phyloP scores from a whole-genome alignment of 306 rosid genomes.

The Ceratonia siliqua region DNA sequence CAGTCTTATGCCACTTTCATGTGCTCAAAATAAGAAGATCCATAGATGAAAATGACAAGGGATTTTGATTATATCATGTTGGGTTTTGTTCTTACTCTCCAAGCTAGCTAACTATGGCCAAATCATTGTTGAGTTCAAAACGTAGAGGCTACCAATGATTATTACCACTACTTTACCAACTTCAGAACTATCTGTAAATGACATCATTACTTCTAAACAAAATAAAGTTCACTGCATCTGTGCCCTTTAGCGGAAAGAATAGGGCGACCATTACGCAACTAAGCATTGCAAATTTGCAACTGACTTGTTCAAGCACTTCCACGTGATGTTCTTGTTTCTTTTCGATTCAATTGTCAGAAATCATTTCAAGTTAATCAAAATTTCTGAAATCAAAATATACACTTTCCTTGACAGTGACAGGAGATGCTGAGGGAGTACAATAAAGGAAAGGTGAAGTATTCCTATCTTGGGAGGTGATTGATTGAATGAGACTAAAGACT shows the following conservation, averaged over 20 bases:
- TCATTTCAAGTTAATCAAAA: not conserved
- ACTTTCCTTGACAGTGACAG: constrained; percentile 62
- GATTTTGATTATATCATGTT: constrained; percentile 37
- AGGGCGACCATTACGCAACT: constrained; percentile 13
- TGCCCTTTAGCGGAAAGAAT: constrained; percentile 8
- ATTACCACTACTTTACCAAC: constrained; percentile 25
- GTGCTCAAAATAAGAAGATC: constrained; percentile 30
- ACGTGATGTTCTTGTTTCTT: not conserved
- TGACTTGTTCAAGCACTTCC: constrained; percentile 31
- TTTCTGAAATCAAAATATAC: not conserved
- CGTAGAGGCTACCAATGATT: constrained; percentile 37
- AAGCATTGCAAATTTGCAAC: constrained; percentile 13
- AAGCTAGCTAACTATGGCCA: constrained; percentile 24
- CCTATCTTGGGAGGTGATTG: constrained; percentile 38
- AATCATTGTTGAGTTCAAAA: constrained; percentile 37
- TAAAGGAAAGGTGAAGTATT: constrained; percentile 47
- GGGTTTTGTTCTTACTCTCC: constrained; percentile 22
- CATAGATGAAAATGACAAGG: constrained; percentile 36
- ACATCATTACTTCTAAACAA: constrained; percentile 18
- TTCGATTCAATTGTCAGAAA: not conserved
- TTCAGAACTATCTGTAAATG: constrained; percentile 27
- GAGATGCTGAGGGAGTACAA: constrained; percentile 56
- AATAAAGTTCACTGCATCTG: constrained; percentile 15
- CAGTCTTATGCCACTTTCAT: constrained; percentile 30
- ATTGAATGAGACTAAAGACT: constrained; percentile 31